Evolutionary conservation across 169 alveolate genomes (phyloP), one percentile per base, ranked within the genome.

Genomic region (Cryptosporidium sp.): DNA sequence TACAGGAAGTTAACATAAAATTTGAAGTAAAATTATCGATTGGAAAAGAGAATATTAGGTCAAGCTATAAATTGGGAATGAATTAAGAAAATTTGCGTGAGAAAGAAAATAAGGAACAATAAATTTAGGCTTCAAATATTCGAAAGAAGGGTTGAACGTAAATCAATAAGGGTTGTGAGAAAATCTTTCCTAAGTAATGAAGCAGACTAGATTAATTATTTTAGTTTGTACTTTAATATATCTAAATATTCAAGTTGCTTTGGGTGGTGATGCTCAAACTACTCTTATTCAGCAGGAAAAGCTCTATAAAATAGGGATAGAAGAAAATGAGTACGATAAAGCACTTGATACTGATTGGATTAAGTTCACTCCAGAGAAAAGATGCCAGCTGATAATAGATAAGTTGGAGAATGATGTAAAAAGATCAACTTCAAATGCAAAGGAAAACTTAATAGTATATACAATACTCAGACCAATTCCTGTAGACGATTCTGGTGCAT

Each of bases 391-490:
- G 41, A 80, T 80, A 59, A 16, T 80, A 48, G 74, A 80, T 23
- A 80, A 80, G 55, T 65, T 80, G 45, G 89, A 80, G 5, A 59
- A 43, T 37, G 80, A 80, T 29, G 51, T 41, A 29, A 62, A 26
- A 39, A 65, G 18, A 23, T 29, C 89, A 2, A 29, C 39, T 37
- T 37, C 48, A 14, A 48, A 6, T 8, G 74, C 89, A 31, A 59
- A 65, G 26, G 59, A 62, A 16, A 80, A 80, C 50, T 31, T 80
- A 18, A 31, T 80, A 10, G 52, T 80, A 6, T 61, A 48, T 43
- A 59, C 89, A 39, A 33, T 80, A 12, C 50, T 80, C 8, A 80
- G 89, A 26, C 89, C 89, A 16, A 62, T 80, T 35, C 89, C 89
- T 5, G 65, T 80, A 4, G 89, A 80, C n/a, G 89, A 80, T 48